phyloP scores from a whole-genome alignment of 352 stramenopile genomes.

The Pythium folliculosum region DNA sequence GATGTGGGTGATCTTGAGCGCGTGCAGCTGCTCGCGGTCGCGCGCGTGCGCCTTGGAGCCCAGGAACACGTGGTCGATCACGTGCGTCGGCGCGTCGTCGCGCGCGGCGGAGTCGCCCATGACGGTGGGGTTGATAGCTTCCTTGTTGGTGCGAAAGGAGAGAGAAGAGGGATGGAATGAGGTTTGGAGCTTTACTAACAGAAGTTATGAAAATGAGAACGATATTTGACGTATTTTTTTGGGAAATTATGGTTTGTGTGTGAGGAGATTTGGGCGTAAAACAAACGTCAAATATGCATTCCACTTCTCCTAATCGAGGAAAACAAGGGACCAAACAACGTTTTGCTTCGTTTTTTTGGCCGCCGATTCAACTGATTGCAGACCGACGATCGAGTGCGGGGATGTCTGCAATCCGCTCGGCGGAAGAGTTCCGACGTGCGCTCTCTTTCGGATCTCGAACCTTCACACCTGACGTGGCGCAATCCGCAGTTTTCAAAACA shows the following conservation, averaged over 20 bases:
- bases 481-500: background rate
- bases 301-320: too few species aligned
- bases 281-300: too few species aligned
- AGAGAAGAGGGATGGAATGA: too few species aligned
- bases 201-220: background rate
- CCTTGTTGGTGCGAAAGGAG: background rate
- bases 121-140: too few species aligned
- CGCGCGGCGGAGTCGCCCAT: conserved; percentile 9
- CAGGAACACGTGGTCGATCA: conserved; percentile 77
- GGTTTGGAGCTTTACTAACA: background rate
- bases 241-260: too few species aligned
- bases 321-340: too few species aligned
- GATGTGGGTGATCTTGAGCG: conserved; percentile 77
- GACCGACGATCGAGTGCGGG: background rate
- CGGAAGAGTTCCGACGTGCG: background rate
- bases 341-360: background rate
- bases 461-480: background rate
- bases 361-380: too few species aligned
- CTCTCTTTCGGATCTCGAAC: background rate
- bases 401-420: background rate
- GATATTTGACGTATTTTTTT: too few species aligned
- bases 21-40: conserved; percentile 57
- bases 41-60: conserved; percentile 67
- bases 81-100: conserved; percentile 45
- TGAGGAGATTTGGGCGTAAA: too few species aligned